phyloP scores from a whole-genome alignment of 371 early-diverging fungal species.

The Smittium culicis region DNA sequence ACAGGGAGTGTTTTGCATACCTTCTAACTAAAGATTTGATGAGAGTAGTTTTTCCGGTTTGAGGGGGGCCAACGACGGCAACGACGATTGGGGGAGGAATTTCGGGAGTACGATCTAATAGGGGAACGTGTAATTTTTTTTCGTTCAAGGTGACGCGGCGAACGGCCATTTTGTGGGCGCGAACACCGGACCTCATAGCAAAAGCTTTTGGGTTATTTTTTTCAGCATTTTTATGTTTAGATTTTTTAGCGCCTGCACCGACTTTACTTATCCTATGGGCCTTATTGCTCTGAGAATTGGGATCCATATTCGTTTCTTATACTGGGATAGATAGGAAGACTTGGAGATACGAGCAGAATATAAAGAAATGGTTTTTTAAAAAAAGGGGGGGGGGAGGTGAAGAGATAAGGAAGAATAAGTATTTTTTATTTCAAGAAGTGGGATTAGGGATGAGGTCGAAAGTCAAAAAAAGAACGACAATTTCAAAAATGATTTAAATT shows the following conservation, averaged over 20 bases:
- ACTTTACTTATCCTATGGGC: conserved; percentile 67
- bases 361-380: no score
- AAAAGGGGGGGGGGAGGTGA: no score
- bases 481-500: no score
- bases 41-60: conserved; percentile 89
- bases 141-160: conserved; percentile 78
- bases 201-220: conserved; percentile 90
- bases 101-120: conserved; percentile 84
- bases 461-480: no score
- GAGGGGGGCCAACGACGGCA: conserved; percentile 93
- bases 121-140: conserved; percentile 87
- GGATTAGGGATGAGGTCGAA: no score
- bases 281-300: conserved; percentile 37
- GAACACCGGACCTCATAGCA: conserved; percentile 57
- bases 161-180: conserved; percentile 60
- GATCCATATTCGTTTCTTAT: conserved; percentile 1
- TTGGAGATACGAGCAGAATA: no score
- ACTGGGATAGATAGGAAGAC: no score
- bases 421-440: no score
- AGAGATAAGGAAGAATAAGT: no score
- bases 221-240: conserved; percentile 51
- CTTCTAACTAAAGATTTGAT: conserved; percentile 89
- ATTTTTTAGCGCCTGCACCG: conserved; percentile 75
- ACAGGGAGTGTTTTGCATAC: conserved; percentile 83
- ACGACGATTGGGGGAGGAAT: conserved; percentile 84